Conservation (phyloP, 1,139 yeast species). For the Scheffersomyces stambukii region DNA sequence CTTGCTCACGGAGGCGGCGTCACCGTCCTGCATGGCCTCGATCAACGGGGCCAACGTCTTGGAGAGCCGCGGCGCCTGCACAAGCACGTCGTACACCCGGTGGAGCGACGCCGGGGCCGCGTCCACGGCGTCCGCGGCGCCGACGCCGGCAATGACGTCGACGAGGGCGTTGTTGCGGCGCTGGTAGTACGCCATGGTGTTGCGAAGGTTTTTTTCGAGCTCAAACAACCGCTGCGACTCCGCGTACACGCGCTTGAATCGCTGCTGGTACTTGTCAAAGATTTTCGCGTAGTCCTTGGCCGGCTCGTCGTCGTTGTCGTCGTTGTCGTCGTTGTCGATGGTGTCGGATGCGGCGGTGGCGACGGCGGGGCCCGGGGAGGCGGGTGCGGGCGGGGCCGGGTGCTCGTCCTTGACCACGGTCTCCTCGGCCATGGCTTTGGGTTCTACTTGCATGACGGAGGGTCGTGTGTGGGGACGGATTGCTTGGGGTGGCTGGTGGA, state of each 20-base stretch:
- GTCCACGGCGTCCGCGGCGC: slow-evolving; percentile 5
- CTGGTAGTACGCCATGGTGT: slow-evolving; percentile 30
- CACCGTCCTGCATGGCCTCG: slow-evolving; percentile 3
- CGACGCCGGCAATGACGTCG: slow-evolving; percentile 24
- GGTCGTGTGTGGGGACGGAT: not conserved
- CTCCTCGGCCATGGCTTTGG: not conserved
- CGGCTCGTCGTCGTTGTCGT: slow-evolving; percentile 1
- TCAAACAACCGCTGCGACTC: slow-evolving; percentile 25
- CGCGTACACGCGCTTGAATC: slow-evolving; percentile 20
- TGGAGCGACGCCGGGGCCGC: not conserved
- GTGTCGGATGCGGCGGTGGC: not conserved
- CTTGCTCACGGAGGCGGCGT: slow-evolving; percentile 5
- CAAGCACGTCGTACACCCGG: slow-evolving; percentile 22
- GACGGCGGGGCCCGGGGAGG: not conserved
- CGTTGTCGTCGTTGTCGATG: not conserved
- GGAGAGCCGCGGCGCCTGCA: slow-evolving; percentile 19
- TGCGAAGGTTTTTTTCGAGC: slow-evolving; percentile 31
- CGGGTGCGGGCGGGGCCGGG: not conserved
- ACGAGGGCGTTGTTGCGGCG: slow-evolving; percentile 38
- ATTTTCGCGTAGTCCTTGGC: slow-evolving; percentile 18
- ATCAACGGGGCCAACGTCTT: slow-evolving; percentile 14
- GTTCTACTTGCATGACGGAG: not conserved
- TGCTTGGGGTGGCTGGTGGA: no score
- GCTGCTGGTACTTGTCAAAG: slow-evolving; percentile 24
- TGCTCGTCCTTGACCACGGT: no score